Base-by-base conservation (phyloP, 352 stramenopile species). In the Blastocystis sp. region DNA sequence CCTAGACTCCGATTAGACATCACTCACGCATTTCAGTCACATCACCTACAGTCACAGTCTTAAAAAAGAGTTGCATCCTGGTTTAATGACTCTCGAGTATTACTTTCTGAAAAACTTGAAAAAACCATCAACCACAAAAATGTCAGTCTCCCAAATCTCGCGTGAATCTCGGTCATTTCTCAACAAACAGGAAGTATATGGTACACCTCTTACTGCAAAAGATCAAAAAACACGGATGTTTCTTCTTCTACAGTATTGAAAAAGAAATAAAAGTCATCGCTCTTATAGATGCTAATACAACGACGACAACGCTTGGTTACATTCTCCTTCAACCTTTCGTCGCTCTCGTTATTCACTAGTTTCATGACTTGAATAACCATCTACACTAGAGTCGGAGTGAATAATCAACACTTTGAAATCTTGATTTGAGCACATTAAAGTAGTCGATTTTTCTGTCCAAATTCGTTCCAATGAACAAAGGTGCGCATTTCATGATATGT, bases 41-140 rank as follows among this genome's bases (percentile, higher is more conserved):
- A 63, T 3, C 8, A 18, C 70, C 15, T 80, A 80, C 70, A 80
- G 70, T 80, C 62, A 80, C 70, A 61, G 70, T 80, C 70, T 80
- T 80, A 43, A 80, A 59, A 62, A 80, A 80, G 70, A 80, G 45
- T 66, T 80, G 70, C 70, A 80, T 80, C 26, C 70, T 80, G 70
- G 23, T 76, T 59, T 34, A 54, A 76, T 20, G 64, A 55, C 39
- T 29, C 13, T 55, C 64, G 64, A 76, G 45, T 56, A 47, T 62
- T 53, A 80, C 70, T 80, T 80, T 80, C 29, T 80, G 68, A 79
- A 47, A 50, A 79, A 23, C 41, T n/a, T 3, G 64, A 23, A 23
- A 43, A 76, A 47, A 41, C 15, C 64, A 76, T 29, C 23, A 76
- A 76, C n/a, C 15, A 34, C 13, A 76, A 54, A 76, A 76, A 80